phyloP scores from a whole-genome alignment of 805 yeast genomes.

The Lipomyces yamadae region DNA sequence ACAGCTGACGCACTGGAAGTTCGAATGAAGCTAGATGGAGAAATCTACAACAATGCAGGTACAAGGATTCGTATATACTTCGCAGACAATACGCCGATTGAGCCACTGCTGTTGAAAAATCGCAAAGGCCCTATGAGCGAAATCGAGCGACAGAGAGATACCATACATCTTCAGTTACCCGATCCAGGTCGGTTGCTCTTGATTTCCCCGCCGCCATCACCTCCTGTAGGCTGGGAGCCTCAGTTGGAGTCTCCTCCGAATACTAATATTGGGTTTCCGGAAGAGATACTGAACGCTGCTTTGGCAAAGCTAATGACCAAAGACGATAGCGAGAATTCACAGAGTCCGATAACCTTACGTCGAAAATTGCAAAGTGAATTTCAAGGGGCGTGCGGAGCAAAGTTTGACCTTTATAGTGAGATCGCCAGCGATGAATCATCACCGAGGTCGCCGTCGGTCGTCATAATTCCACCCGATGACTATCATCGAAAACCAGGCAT shows the following conservation, averaged over 20 bases:
- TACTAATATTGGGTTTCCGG: conserved; percentile 23
- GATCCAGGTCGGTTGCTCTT: conserved; percentile 37
- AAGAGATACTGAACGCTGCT: conserved; percentile 28
- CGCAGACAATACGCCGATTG: conserved; percentile 15
- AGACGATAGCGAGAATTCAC: background rate
- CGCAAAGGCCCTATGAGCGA: conserved; percentile 13
- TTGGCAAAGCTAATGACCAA: conserved; percentile 16
- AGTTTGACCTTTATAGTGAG: conserved; percentile 9
- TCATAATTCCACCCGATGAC: conserved; percentile 11
- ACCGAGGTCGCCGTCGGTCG: conserved; percentile 8
- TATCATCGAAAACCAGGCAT: conserved; percentile 24
- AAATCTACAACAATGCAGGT: background rate
- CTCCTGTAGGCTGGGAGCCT: conserved; percentile 41
- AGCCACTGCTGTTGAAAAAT: background rate
- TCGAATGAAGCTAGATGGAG: conserved; percentile 21
- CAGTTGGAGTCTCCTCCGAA: conserved; percentile 40
- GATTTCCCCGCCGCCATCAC: conserved; percentile 42
- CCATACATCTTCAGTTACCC: conserved; percentile 34
- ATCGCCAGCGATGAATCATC: background rate
- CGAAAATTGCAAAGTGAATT: background rate
- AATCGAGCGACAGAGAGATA: conserved; percentile 13
- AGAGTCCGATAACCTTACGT: background rate
- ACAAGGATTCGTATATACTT: conserved; percentile 21
- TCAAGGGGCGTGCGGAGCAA: background rate
- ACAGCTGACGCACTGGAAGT: conserved; percentile 22